Evolutionary conservation across 1,284 basidiomycete species (phyloP).

Genomic region (Fistulina hepatica): DNA sequence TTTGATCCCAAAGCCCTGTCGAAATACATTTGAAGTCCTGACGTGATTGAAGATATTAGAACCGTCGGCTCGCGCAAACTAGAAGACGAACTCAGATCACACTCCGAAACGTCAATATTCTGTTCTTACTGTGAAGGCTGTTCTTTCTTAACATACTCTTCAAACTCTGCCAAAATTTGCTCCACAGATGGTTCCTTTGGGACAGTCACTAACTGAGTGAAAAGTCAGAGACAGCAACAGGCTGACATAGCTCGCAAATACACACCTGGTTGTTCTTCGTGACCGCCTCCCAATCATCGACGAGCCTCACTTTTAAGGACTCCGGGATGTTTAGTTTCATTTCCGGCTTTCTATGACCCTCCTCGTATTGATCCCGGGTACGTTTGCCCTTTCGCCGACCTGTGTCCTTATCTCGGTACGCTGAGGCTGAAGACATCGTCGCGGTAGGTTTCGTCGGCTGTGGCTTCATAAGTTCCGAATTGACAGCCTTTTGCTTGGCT

Average conservation of each 20-base stretch:
- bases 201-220: conserved; percentile 68
- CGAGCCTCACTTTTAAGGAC: conserved; percentile 76
- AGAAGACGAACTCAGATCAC: conserved; percentile 5
- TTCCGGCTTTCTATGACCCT: conserved; percentile 67
- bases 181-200: conserved; percentile 78
- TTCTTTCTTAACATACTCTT: conserved; percentile 45
- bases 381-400: conserved; percentile 25
- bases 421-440: too few relatives aligned
- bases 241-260: conserved; percentile 1
- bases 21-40: conserved; percentile 90
- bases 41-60: conserved; percentile 71
- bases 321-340: conserved; percentile 90
- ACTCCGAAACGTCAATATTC: conserved; percentile 2
- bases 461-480: conserved; percentile 25
- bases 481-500: conserved; percentile 60
- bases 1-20: conserved; percentile 86
- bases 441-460: conserved; percentile 25
- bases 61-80: conserved; percentile 54
- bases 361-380: conserved; percentile 30
- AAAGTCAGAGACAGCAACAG: neutral
- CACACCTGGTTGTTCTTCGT: conserved; percentile 87
- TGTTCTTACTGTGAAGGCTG: conserved; percentile 38
- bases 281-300: conserved; percentile 97
- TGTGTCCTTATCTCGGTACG: conserved; percentile 30
- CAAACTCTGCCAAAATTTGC: conserved; percentile 73